Conservation (phyloP, 352 stramenopile genomes). For the Phytophthora colocasiae region DNA sequence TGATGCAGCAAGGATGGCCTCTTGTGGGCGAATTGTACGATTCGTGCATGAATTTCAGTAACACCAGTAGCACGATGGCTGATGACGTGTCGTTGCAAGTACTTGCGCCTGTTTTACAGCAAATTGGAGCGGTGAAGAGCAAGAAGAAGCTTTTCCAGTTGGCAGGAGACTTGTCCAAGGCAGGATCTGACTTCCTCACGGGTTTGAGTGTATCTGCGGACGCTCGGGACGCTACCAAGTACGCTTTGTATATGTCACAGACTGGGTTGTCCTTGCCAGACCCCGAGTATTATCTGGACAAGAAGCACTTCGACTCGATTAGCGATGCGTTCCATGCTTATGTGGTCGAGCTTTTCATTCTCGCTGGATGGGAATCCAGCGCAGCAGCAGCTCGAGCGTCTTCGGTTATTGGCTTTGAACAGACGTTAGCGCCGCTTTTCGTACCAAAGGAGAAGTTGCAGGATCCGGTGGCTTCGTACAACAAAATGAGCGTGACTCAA, state of each 20-base stretch:
- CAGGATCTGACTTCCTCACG: conserved; percentile 85
- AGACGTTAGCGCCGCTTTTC: conserved; percentile 78
- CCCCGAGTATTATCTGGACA: conserved; percentile 93
- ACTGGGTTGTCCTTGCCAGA: conserved; percentile 89
- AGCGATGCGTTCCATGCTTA: conserved; percentile 77
- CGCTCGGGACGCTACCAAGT: conserved; percentile 84
- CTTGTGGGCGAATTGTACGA: conserved; percentile 62
- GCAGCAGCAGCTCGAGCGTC: conserved; percentile 46
- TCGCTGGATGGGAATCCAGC: conserved; percentile 53
- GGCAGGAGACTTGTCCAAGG: conserved; percentile 58
- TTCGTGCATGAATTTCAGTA: conserved; percentile 72
- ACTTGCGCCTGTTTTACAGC: conserved; percentile 44
- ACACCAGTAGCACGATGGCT: conserved; percentile 50
- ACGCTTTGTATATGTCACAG: conserved; percentile 87
- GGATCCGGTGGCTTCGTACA: conserved; percentile 92
- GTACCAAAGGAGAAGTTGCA: conserved; percentile 91
- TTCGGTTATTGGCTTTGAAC: conserved; percentile 88
- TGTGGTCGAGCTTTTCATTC: conserved; percentile 75
- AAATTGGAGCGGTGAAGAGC: conserved; percentile 41
- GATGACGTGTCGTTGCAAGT: conserved; percentile 29
- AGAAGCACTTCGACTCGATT: conserved; percentile 79
- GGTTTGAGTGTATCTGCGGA: conserved; percentile 73
- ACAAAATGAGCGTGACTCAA: conserved; percentile 80
- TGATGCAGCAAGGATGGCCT: conserved; percentile 73
- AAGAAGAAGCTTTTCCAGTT: conserved; percentile 59